These are phyloP conservation scores for Pseudotulostoma volvatum DNA, from an alignment of 495 filamentous ascomycete species.

Conservation along the genomic window DNA sequence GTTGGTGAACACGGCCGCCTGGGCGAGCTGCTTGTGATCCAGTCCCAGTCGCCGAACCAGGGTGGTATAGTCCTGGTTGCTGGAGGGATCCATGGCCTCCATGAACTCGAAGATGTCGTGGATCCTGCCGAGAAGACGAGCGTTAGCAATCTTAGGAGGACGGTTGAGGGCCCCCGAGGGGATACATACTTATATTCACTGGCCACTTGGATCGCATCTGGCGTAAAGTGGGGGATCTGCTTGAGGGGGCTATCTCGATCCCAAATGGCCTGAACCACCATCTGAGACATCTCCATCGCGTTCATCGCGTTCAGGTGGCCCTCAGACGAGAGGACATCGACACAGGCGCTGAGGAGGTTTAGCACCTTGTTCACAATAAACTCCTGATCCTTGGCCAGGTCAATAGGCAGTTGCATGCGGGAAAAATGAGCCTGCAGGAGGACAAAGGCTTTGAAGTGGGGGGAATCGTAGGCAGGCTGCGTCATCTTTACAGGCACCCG, in stretches of 20 bases:
- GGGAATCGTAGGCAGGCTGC: slow-evolving; percentile 69
- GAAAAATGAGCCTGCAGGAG: slow-evolving; percentile 96
- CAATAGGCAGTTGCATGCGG: slow-evolving; percentile 84
- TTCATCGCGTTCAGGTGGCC: slow-evolving; percentile 93
- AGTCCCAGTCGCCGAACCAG: slow-evolving; percentile 66
- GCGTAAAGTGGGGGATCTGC: slow-evolving; percentile 90
- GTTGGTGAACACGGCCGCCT: slow-evolving; percentile 95
- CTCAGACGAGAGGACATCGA: slow-evolving; percentile 91
- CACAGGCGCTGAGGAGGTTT: slow-evolving; percentile 75
- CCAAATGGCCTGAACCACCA: slow-evolving; percentile 99
- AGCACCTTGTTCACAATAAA: slow-evolving; percentile 71
- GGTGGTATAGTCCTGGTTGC: slow-evolving; percentile 60
- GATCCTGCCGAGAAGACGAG: slow-evolving; percentile 33
- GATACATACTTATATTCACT: slow-evolving; percentile 59
- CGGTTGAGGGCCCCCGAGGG: neutral
- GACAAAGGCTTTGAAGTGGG: slow-evolving; percentile 96
- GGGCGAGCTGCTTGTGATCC: slow-evolving; percentile 61
- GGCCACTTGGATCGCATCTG: slow-evolving; percentile 67
- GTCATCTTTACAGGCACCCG: slow-evolving; percentile 90
- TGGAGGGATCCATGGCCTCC: slow-evolving; percentile 91
- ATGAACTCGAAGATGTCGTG: slow-evolving; percentile 95
- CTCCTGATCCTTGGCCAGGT: slow-evolving; percentile 95
- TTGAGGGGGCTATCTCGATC: slow-evolving; percentile 91
- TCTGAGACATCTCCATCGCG: slow-evolving; percentile 99
- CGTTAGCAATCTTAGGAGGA: slow-evolving; percentile 22